Base-by-base conservation (phyloP, 2,329 filamentous ascomycete genomes). In the Dryadomyces quercus-mongolicae region DNA sequence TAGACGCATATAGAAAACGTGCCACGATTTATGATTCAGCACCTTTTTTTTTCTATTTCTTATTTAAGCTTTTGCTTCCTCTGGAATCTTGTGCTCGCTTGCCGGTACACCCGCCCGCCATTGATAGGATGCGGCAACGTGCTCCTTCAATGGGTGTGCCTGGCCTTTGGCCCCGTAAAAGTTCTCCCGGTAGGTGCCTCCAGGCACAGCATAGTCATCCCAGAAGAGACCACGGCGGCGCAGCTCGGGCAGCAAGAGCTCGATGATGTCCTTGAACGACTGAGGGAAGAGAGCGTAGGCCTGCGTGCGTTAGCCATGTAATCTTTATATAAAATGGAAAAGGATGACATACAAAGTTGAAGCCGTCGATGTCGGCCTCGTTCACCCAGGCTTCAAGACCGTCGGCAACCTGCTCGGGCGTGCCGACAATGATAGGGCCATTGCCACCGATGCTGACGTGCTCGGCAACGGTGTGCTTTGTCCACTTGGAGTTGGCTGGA, bases 331-430 rank as follows among this genome's bases (percentile, higher is more conserved):
- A 2, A 20, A 18, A 18, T 10, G 20, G 8, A 16, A 36, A 5
- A 18, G 2, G 47, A 38, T 3, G 5, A 25, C 49, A 4, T 25
- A 51, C 83, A 65, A 88, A 75, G 62, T 88, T 89, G 67, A 89
- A 89, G 0, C 85, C 85, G 62, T 88, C 85, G 1, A 88, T 77
- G 59, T 86, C 85, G 0, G 81, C 83, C 63, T 86, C 84, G 6
- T 70, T 62, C 0, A 87, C 71, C 84, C 84, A 88, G 1, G 71
- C 67, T 66, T 88, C 81, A 55, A 88, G 71, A 42, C 76, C 74
- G 62, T 88, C 84, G 0, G 82, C 84, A 1, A 88, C 82, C 59
- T 80, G 76, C n/a, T 72, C 65, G 0, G 84, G 70, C 0, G 82
- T 87, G 0, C 85, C 84, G 0, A 87, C 80, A 3, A 82, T 40